phyloP scores from a whole-genome alignment of 805 yeast genomes.

The Cyberlindnera samutprakarnensis region DNA sequence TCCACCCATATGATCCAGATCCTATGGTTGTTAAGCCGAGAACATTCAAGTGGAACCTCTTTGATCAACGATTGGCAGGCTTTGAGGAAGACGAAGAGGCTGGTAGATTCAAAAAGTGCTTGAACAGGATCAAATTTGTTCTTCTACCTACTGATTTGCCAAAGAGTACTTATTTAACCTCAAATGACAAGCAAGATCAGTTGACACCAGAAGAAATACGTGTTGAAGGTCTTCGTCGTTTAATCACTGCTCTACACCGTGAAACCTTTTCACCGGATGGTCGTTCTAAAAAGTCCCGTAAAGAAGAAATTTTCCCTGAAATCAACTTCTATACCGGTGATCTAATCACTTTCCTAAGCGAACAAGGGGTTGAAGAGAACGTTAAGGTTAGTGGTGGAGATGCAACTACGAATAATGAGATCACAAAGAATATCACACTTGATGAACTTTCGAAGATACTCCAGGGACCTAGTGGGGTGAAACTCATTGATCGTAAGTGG shows the following conservation, averaged over 20 bases:
- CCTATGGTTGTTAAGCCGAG: constrained; percentile 45
- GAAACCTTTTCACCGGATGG: constrained; percentile 38
- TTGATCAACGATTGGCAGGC: constrained; percentile 91
- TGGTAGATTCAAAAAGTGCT: constrained; percentile 39
- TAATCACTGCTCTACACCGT: constrained; percentile 56
- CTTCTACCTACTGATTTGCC: constrained; percentile 74
- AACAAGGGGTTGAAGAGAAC: constrained; percentile 32
- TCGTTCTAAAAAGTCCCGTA: constrained; percentile 28
- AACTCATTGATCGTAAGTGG: constrained; percentile 79
- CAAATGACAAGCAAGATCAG: constrained; percentile 46
- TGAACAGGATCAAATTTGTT: constrained; percentile 74
- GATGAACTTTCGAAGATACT: constrained; percentile 53
- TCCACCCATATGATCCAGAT: constrained; percentile 49
- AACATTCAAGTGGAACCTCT: constrained; percentile 77
- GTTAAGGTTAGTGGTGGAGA: constrained; percentile 20
- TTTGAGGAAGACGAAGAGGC: constrained; percentile 69
- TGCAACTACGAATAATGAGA: constrained; percentile 23
- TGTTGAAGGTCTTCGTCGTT: constrained; percentile 77
- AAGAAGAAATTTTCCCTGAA: constrained; percentile 58
- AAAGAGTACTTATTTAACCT: constrained; percentile 32
- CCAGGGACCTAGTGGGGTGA: constrained; percentile 58
- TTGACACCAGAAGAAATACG: constrained; percentile 80
- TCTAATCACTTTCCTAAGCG: constrained; percentile 55
- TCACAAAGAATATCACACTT: constrained; percentile 44
- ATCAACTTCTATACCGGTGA: constrained; percentile 85